phyloP scores from a whole-genome alignment of 441 rosid species.

The Erodium trifolium region DNA sequence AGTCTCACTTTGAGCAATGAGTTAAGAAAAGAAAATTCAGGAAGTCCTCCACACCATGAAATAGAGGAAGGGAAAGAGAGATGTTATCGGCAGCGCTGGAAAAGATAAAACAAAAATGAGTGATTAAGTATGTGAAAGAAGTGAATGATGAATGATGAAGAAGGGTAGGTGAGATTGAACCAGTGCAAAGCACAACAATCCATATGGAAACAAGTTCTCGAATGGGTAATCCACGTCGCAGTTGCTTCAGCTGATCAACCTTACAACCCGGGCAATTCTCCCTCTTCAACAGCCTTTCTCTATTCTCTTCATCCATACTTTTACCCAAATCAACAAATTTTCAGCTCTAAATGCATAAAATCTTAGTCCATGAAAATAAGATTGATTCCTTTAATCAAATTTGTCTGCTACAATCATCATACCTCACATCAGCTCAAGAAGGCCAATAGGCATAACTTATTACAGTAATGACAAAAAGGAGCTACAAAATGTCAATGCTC shows the following conservation, averaged over 20 bases:
- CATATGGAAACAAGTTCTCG: constrained; percentile 47
- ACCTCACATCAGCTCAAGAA: no score
- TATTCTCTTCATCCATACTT: constrained; percentile 27
- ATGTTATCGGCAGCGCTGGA: constrained; percentile 82
- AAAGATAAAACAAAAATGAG: constrained; percentile 10
- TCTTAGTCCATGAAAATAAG: no score
- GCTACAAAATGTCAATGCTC: no score
- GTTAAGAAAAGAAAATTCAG: no score
- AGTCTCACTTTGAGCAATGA: no score
- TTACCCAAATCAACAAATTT: neutral
- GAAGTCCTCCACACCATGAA: constrained; percentile 44
- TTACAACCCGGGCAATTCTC: constrained; percentile 70
- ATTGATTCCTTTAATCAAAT: no score
- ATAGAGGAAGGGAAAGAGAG: constrained; percentile 80
- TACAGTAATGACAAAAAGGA: no score
- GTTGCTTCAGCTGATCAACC: constrained; percentile 48
- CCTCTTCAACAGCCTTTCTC: constrained; percentile 44
- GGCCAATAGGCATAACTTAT: no score
- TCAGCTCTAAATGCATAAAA: constrained; percentile 13
- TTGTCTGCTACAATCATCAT: no score
- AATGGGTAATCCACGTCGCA: constrained; percentile 45
- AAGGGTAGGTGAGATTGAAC: constrained; percentile 21
- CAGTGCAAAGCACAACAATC: constrained; percentile 62
- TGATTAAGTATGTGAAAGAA: neutral
- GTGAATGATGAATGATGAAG: no score